Base-by-base conservation (phyloP, 192 early-diverging fungal genomes). In the Podila clonocystis region DNA sequence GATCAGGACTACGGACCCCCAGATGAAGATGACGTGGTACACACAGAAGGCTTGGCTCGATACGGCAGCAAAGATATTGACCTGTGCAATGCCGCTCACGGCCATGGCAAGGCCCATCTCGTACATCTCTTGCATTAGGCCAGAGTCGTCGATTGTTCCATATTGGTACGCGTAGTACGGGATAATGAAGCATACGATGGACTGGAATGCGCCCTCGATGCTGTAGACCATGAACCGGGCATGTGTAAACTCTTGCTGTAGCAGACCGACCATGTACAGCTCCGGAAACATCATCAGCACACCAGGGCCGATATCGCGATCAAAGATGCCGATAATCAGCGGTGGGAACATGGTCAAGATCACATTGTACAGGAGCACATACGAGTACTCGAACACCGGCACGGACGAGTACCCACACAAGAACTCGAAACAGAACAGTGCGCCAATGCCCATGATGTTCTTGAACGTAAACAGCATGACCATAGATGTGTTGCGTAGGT, bases 41-140 rank as follows among this genome's bases (percentile, higher is more conserved):
- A 86, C 92, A 22, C 94, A 93, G 94, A 95, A 98, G 77, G 89
- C 89, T 61, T 89, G 90, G 20, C 91, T 89, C 76, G 91, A 93
- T 63, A 95, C 82, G 11, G 84, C 91, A 12, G 92, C 88, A 65
- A 91, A 91, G 26, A 95, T 70, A 79, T 96, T 98, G 70, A 93
- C 93, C 33, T 89, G 85, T 9, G 94, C 87, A 58, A 98, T 94
- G 33, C 89, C 88, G 2, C 88, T 68, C 26, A 92, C 87, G 15
- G 95, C 94, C 26, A 96, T 89, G 19, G 89, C 85, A 2, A 92
- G 93, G 41, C 92, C 91, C 70, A 97, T 84, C 45, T 91, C 89
- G 31, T 91, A 85, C 48, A 62, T 62, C 58, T 78, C 75, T 4
- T 68, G 68, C 24, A 65, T 30, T n/a, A 22, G 63, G 2, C 75